Base-by-base conservation (phyloP, 2,329 filamentous ascomycete genomes). In the Immersiporthe knoxdaviesiana region DNA sequence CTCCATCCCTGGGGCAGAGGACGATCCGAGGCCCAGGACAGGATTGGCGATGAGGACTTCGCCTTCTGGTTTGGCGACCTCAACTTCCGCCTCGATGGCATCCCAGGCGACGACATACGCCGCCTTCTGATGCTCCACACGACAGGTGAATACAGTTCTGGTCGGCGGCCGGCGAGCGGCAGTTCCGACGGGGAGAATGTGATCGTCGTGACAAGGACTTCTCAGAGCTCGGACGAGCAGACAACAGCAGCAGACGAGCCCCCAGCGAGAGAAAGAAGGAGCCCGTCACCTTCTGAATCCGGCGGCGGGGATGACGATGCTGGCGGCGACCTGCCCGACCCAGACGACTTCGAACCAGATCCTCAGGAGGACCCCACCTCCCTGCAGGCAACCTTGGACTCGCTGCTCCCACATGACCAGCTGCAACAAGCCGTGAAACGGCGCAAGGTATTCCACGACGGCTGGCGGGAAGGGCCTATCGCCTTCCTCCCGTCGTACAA, bases 21-120 rank as follows among this genome's bases (percentile, higher is more conserved):
- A 67, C 32, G 81, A 87, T 1, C 84, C 50, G 88, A 90, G n/a
- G 88, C 90, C 30, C 82, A 85, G 0, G 89, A 92, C 65, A 87
- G 84, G 47, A 90, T 99, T 72, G 94, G 93, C 0, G 92, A 97
- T 52, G 95, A 97, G 73, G 96, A 99, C 76, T 94, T 97, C 80
- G 89, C 90, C 0, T 97, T 99, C 76, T 98, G 95, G 93, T 92
- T 97, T 76, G 96, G 96, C 8, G 96, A 99, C 78, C 84, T 99
- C 56, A 99, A 99, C 78, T 99, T 97, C 77, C 89, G 96, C 41
- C 85, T 99, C 0, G 93, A 97, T 64, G 92, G 91, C 59, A 87
- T 98, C 63, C 92, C 95, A 0, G 94, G 94, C 0, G 92, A 96
- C 50, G 96, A 99, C 77, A 96, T 99, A 61, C 88, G 95, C 41